Percentiles rank a stretch among this genome's conserved stretches.
Conservation (phyloP, 257 asterid species). For the Scutellaria barbata region DNA sequence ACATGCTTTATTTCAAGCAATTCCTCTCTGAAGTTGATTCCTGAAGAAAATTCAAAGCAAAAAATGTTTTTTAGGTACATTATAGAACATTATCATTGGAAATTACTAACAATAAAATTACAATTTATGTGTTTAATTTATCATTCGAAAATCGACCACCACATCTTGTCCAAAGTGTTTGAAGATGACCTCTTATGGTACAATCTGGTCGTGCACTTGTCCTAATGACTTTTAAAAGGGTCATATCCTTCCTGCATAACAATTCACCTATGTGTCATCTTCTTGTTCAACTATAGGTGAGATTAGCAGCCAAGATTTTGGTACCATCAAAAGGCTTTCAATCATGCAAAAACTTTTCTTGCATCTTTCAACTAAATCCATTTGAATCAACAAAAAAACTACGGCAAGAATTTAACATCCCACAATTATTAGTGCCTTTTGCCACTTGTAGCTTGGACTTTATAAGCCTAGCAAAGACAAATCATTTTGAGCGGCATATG, state of each 20-base stretch:
- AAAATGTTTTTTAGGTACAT: too few species aligned
- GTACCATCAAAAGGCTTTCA: slow-evolving; percentile 24
- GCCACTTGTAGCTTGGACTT: slow-evolving; percentile 31
- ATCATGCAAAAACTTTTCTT: slow-evolving; percentile 18
- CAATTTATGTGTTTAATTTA: too few species aligned
- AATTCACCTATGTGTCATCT: background rate
- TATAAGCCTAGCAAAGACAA: slow-evolving; percentile 15
- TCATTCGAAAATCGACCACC: too few species aligned
- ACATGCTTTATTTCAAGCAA: background rate
- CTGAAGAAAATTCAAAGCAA: too few species aligned
- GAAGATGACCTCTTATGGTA: slow-evolving; percentile 19
- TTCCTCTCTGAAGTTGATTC: too few species aligned
- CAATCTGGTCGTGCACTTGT: slow-evolving; percentile 24
- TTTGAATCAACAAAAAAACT: background rate
- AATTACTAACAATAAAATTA: too few species aligned
- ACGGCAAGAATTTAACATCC: slow-evolving; percentile 25
- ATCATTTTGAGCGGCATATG: slow-evolving; percentile 39
- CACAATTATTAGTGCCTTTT: slow-evolving; percentile 18
- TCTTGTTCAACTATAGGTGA: background rate
- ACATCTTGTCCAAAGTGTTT: background rate
- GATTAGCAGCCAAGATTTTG: slow-evolving; percentile 5
- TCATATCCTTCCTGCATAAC: background rate
- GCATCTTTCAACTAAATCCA: slow-evolving; percentile 24
- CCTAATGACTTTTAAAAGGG: slow-evolving; percentile 10
- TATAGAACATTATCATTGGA: too few species aligned